phyloP scores from a whole-genome alignment of 345 rosid genomes.

The Excoecaria cochinchinensis region DNA sequence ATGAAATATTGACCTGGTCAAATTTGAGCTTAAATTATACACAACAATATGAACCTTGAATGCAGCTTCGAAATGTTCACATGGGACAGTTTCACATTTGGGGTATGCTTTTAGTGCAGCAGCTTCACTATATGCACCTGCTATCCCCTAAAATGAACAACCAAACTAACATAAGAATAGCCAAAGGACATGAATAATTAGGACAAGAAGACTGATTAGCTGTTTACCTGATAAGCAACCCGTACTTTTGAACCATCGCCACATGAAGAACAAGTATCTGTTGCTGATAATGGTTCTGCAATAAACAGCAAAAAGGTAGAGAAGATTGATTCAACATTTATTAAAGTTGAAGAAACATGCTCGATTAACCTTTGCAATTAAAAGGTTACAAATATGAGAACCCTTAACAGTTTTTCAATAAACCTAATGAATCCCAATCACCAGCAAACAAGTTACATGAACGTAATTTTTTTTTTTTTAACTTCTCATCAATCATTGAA shows the following conservation, averaged over 20 bases:
- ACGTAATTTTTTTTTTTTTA: neutral
- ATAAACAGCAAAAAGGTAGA: conserved; percentile 16
- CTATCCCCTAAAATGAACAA: conserved; percentile 58
- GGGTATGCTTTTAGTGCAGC: conserved; percentile 90
- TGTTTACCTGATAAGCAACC: conserved; percentile 81
- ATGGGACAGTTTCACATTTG: conserved; percentile 83
- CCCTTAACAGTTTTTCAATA: neutral
- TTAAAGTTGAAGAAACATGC: neutral
- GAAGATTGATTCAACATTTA: neutral
- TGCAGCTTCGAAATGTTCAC: conserved; percentile 80
- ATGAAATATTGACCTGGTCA: conserved; percentile 6
- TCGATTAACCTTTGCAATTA: neutral
- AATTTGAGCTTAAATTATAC: neutral
- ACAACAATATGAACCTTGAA: conserved; percentile 56
- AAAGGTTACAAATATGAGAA: neutral
- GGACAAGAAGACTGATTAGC: conserved; percentile 12
- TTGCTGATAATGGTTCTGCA: conserved; percentile 73
- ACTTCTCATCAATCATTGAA: neutral
- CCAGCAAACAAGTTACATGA: neutral
- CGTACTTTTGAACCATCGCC: conserved; percentile 57
- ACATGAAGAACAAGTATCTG: conserved; percentile 39
- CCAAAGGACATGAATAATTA: conserved; percentile 17
- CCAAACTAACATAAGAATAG: conserved; percentile 18
- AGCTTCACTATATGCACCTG: conserved; percentile 92
- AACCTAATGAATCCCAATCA: neutral